A percentile compares a stretch with the other conserved stretches of the same genome.
phyloP scores from a whole-genome alignment of 2,329 filamentous ascomycete species.

The Cercospora sp. region DNA sequence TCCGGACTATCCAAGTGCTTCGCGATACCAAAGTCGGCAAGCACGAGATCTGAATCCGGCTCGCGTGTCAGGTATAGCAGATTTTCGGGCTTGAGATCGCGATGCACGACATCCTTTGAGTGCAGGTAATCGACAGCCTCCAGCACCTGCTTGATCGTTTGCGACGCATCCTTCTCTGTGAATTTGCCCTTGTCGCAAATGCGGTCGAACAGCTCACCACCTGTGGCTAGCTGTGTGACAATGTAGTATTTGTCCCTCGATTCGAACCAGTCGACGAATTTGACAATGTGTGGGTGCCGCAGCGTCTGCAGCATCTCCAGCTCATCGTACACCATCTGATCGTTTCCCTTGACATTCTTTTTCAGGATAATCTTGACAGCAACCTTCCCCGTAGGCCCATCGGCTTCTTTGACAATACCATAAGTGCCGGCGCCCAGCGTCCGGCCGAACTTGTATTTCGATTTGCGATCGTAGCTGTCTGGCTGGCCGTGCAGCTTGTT shows the following conservation, averaged over 20 bases:
- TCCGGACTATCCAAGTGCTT: conserved; percentile 93
- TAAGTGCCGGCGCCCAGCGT: conserved; percentile 97
- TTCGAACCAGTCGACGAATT: conserved; percentile 98
- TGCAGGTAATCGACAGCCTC: conserved; percentile 94
- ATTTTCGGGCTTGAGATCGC: conserved; percentile 98
- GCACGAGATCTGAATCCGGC: conserved; percentile 76
- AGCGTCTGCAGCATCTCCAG: conserved; percentile 88
- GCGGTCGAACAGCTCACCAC: conserved; percentile 94
- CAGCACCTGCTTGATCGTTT: conserved; percentile 92
- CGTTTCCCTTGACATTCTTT: conserved; percentile 98
- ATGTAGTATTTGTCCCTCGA: conserved; percentile 99
- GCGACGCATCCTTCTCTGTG: conserved; percentile 95
- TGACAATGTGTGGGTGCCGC: conserved; percentile 92
- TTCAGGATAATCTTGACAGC: conserved; percentile 99
- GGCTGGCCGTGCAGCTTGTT: conserved; percentile 96
- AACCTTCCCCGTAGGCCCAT: conserved; percentile 79
- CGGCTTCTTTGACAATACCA: conserved; percentile 94
- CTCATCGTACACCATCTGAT: conserved; percentile 98
- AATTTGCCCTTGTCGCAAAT: conserved; percentile 98
- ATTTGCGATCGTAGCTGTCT: conserved; percentile 98
- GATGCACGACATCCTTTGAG: conserved; percentile 89
- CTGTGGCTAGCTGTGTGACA: conserved; percentile 91
- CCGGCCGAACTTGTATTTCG: conserved; percentile 87
- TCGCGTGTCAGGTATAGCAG: conserved; percentile 85
- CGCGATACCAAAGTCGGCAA: conserved; percentile 97